Base-by-base conservation (phyloP, 2,329 filamentous ascomycete genomes). In the Fusarium floridanum region DNA sequence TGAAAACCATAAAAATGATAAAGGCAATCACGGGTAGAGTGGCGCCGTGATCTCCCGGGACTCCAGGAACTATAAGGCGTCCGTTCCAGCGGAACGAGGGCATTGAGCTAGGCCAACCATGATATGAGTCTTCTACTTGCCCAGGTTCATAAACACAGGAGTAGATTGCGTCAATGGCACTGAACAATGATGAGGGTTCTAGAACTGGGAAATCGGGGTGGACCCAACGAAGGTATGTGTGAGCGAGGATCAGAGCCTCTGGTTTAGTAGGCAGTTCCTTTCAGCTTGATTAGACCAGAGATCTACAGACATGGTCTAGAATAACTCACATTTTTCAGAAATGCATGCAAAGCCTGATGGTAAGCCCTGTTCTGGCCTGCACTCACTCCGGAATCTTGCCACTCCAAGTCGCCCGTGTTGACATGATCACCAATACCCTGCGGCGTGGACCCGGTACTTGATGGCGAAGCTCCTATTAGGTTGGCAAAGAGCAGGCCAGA, bases 1-100 rank as follows among this genome's bases (percentile, higher is more conserved):
- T 82, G 45, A 84, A 81, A 0, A 79, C 78, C 77, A 83, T 81
- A 56, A 83, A 83, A 0, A 83, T 45, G 29, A 82, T 81, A 22
- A 82, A 82, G 0, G 78, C 76, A 34, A 79, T 74, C 2, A 71
- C 76, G 2, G 78, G 75, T 62, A 81, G 74, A 1, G 77, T 59
- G 2, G 66, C 41, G 29, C 55, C 53, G 12, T 71, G 59, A 4
- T 57, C 24, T 1, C 59, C 63, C 3, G 68, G 17, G 12, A 66
- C 53, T 9, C 61, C 29, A 0, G 71, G 68, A 17, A 41, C 34
- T 7, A 73, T 55, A 6, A 61, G 39, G 8, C 70, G 61, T 7
- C 76, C 77, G 22, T 79, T 79, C 76, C 75, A 79, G 0, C 67
- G 63, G 27, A 79, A 79, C 0, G 74, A 27, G 12, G 65, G 61